phyloP scores from a whole-genome alignment of 2,329 filamentous ascomycete species.

The Aspergillus caelatus region DNA sequence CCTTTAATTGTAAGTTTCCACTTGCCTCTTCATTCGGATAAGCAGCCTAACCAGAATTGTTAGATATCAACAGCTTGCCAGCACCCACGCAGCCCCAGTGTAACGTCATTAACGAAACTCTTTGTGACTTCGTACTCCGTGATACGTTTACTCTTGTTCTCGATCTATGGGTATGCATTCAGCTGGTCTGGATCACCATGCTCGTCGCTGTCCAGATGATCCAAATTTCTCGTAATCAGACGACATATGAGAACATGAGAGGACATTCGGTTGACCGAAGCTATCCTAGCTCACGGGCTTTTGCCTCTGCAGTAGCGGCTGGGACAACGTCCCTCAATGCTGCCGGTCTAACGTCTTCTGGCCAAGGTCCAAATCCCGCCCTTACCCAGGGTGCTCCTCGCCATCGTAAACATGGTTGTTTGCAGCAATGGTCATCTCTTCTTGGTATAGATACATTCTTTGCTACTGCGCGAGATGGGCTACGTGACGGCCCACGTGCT shows the following conservation, averaged over 20 bases:
- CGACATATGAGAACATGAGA: conserved; percentile 96
- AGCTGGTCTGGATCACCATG: conserved; percentile 97
- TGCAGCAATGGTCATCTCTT: conserved; percentile 79
- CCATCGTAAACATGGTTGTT: conserved; percentile 59
- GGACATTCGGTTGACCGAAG: conserved; percentile 66
- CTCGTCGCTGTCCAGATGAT: conserved; percentile 90
- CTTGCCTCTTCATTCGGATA: neutral
- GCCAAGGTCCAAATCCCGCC: conserved; percentile 65
- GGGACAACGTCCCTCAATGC: conserved; percentile 66
- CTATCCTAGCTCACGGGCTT: conserved; percentile 57
- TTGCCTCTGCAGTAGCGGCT: conserved; percentile 72
- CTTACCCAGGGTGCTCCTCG: conserved; percentile 52
- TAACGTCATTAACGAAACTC: conserved; percentile 70
- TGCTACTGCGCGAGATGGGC: conserved; percentile 80
- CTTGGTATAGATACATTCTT: conserved; percentile 93
- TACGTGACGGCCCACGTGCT: conserved; percentile 50
- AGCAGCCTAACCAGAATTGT: neutral
- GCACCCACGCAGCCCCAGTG: conserved; percentile 59
- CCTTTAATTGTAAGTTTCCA: conserved; percentile 67
- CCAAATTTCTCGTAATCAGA: conserved; percentile 89
- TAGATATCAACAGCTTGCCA: conserved; percentile 67
- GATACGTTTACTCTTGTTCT: conserved; percentile 85
- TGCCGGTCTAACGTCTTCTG: conserved; percentile 68
- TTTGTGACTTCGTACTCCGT: conserved; percentile 77
- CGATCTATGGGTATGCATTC: conserved; percentile 76